Percentiles rank a stretch among this genome's conserved stretches.
These are phyloP conservation scores for Diospyros lotus DNA, from an alignment of 148 eudicot species.

Conservation along the genomic window DNA sequence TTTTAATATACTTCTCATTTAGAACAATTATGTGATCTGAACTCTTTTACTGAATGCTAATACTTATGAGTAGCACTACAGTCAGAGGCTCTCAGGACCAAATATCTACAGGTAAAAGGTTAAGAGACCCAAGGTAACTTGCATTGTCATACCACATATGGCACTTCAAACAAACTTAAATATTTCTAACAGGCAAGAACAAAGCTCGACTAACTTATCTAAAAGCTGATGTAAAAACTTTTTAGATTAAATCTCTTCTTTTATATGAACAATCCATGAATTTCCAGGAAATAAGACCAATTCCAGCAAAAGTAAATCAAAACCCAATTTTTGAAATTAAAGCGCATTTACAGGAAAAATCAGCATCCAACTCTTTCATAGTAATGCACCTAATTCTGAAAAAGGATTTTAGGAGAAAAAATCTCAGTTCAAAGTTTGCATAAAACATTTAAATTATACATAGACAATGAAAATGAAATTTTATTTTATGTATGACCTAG, in stretches of 20 bases:
- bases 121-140: not conserved
- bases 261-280: not conserved
- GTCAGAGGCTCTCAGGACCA: not conserved
- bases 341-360: not conserved
- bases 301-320: not conserved
- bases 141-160: not conserved
- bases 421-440: not conserved
- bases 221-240: conserved; percentile 6
- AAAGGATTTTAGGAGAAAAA: not conserved
- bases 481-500: not conserved
- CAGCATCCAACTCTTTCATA: not conserved
- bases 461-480: not conserved
- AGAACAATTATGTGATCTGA: too few relatives aligned
- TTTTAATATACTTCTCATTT: not conserved
- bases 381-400: not conserved
- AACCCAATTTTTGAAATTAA: not conserved
- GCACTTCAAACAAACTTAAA: not conserved
- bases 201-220: not conserved
- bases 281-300: not conserved
- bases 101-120: not conserved
- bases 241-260: not conserved
- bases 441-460: too few relatives aligned
- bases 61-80: not conserved
- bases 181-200: not conserved
- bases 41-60: not conserved